phyloP scores from a whole-genome alignment of 495 filamentous ascomycete species.

The Aspergillus sparsus region DNA sequence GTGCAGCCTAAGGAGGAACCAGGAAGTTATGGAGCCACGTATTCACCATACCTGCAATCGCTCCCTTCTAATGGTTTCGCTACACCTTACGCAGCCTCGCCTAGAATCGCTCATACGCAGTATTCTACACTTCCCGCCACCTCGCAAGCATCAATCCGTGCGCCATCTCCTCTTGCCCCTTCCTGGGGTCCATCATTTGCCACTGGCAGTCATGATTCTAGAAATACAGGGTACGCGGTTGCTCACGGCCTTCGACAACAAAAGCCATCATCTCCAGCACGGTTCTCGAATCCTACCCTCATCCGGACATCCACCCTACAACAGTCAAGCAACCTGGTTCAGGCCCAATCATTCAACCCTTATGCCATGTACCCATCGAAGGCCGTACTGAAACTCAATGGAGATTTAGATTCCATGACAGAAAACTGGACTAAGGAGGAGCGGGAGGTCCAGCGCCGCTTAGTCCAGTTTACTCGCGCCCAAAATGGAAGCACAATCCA shows the following conservation, averaged over 20 bases:
- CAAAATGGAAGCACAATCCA: constrained; percentile 76
- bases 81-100: constrained; percentile 36
- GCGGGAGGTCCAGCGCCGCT: constrained; percentile 68
- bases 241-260: constrained; percentile 38
- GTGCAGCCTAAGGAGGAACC: constrained; percentile 43
- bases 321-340: constrained; percentile 49
- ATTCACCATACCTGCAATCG: constrained; percentile 48
- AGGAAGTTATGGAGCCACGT: constrained; percentile 44
- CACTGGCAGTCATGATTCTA: constrained; percentile 32
- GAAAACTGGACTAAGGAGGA: constrained; percentile 80
- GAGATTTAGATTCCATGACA: constrained; percentile 79
- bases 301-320: constrained; percentile 84
- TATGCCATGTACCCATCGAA: constrained; percentile 85
- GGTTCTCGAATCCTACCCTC: constrained; percentile 62
- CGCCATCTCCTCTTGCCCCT: constrained; percentile 46
- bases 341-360: constrained; percentile 65
- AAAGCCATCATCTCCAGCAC: constrained; percentile 44
- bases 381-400: constrained; percentile 79
- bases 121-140: constrained; percentile 36
- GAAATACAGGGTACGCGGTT: constrained; percentile 34
- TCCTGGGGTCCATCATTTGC: constrained; percentile 47
- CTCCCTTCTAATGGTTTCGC: constrained; percentile 38
- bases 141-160: constrained; percentile 40
- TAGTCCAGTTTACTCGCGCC: constrained; percentile 81
- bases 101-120: constrained; percentile 30